Percentiles rank a stretch among this genome's conserved stretches.
Evolutionary conservation across 257 asterid species (phyloP).

Genomic region (Striga asiatica): DNA sequence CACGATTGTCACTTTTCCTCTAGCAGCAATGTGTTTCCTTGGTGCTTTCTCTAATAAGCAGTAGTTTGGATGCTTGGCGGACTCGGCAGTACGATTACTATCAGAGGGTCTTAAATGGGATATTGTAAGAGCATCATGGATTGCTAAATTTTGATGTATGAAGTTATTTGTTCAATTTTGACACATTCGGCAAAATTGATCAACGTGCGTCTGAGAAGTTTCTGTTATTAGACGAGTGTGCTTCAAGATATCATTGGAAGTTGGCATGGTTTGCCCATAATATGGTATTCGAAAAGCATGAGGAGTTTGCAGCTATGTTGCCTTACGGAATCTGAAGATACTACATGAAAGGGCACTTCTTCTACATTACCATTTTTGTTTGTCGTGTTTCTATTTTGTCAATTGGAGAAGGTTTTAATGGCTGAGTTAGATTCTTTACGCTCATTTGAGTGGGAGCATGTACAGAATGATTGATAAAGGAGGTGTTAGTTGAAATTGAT

Average conservation of each 20-base stretch:
- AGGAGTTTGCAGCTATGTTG: constrained; percentile 4
- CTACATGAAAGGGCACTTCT: constrained; percentile 16
- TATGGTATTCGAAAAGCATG: constrained; percentile 15
- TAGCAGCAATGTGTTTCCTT: constrained; percentile 97
- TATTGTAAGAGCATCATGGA: constrained; percentile 41
- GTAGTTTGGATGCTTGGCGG: constrained; percentile 99
- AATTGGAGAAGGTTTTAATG: constrained; percentile 19
- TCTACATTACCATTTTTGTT: constrained; percentile 15
- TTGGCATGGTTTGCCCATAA: constrained; percentile 4
- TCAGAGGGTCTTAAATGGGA: constrained; percentile 94
- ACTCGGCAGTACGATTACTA: constrained; percentile 96
- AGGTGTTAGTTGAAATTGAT: too few relatives aligned
- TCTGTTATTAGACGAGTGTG: not conserved
- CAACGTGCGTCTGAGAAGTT: constrained; percentile 11
- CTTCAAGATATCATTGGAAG: constrained; percentile 12
- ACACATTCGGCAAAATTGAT: not conserved
- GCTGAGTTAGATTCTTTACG: constrained; percentile 16
- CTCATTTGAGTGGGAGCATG: constrained; percentile 25
- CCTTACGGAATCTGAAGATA: constrained; percentile 15
- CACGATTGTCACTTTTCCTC: constrained; percentile 12
- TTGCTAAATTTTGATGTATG: constrained; percentile 5
- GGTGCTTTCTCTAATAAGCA: constrained; percentile 97
- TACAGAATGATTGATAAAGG: constrained; percentile 30
- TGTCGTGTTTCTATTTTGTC: constrained; percentile 14
- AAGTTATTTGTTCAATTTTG: constrained; percentile 12